Evolutionary conservation across 305 asterid genomes (phyloP).

Genomic region (Solanum hybrid): DNA sequence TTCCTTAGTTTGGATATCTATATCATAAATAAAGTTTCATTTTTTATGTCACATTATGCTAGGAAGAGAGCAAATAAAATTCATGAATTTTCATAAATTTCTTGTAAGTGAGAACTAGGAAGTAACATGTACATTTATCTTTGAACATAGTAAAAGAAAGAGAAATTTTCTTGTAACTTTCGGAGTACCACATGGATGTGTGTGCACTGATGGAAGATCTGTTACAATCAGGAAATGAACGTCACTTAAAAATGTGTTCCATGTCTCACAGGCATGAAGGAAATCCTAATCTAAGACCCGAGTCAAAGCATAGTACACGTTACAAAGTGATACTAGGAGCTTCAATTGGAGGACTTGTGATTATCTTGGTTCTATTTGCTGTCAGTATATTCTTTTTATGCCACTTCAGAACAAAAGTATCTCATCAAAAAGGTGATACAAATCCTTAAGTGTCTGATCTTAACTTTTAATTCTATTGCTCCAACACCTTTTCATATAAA

Average conservation of each 20-base stretch:
- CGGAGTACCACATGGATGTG: neutral
- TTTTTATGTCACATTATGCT: neutral
- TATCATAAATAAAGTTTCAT: neutral
- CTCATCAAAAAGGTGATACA: slow-evolving; percentile 25
- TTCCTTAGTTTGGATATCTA: neutral
- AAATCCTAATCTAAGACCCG: slow-evolving; percentile 53
- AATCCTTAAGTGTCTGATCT: neutral
- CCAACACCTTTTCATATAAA: neutral
- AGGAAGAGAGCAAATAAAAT: neutral
- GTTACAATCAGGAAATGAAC: neutral
- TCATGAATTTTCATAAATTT: neutral
- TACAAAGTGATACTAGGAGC: slow-evolving; percentile 41
- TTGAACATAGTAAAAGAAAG: neutral
- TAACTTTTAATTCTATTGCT: neutral
- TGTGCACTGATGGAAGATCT: neutral
- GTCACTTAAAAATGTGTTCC: slow-evolving; percentile 5
- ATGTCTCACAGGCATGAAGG: slow-evolving; percentile 55
- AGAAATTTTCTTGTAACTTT: neutral
- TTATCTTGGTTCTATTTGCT: slow-evolving; percentile 47
- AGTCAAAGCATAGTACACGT: slow-evolving; percentile 24
- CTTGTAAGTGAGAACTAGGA: neutral
- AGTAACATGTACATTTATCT: neutral
- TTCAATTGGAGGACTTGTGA: slow-evolving; percentile 47
- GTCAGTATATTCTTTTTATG: slow-evolving; percentile 44
- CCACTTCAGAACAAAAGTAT: slow-evolving; percentile 32